Evolutionary conservation across 2,329 filamentous ascomycete species (phyloP), one percentile per base, ranked within the genome.

Genomic region (Leptoxyphium fumago): DNA sequence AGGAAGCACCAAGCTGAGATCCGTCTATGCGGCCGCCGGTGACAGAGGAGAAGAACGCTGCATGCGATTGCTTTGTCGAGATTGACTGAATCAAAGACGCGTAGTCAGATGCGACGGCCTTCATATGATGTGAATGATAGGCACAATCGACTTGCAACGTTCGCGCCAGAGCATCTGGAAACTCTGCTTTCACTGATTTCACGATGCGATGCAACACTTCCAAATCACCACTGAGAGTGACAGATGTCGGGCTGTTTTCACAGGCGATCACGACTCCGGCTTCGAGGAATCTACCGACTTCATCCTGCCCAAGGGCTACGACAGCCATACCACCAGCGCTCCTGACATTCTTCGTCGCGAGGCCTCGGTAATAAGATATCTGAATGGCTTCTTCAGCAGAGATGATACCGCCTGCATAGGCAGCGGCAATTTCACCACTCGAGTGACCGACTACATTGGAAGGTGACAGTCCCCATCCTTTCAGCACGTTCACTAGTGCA

Each of bases 191-290:
- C 1, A 48, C 44, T 7, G 59, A 50, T 36, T 9, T 15, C 9
- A 15, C 15, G 0, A 55, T 44, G 30, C 61, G 52, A 0, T 60
- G 45, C 3, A 72, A 61, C 3, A 55, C 59, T 46, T 61, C 50
- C 2, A 11, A 28, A 39, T 71, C 66, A 0, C 70, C 70, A 8
- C 68, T 68, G 0, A 72, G 29, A 0, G 70, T 73, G 1, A 69
- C 56, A 32, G 63, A 67, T 0, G 51, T 40, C 0, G 67, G 60
- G 29, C 60, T 63, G 49, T 73, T 73, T 36, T 55, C 43, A 28
- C 52, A 52, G n/a, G 54, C 55, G 13, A 58, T 39, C 0, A 28
- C 39, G 7, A 51, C 29, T 3, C 48, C 41, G 14, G 46, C 48
- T 42, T 8, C 34, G 30, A 29, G 32, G 15, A 13, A 52, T 36